Evolutionary conservation across 371 early-diverging fungal genomes (phyloP), one percentile per base, ranked within the genome.

Genomic region (Hamiltosporidium magnivora): DNA sequence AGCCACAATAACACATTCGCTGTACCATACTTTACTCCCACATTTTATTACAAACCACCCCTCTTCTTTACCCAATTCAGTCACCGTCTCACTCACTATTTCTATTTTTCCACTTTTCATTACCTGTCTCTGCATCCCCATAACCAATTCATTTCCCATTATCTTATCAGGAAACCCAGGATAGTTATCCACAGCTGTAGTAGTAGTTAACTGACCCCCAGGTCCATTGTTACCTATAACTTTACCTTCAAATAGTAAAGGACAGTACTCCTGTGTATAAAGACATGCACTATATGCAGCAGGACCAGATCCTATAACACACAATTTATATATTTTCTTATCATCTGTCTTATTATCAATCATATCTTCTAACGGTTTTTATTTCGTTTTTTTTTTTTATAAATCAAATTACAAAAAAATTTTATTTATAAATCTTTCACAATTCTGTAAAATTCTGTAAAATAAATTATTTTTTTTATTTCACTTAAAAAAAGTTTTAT

Each of bases 281-380:
- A 95, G 87, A 62, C 94, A 94, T 14, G 93, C 92, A 44, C 90
- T 90, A 83, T 92, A 92, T 6, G 90, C 93, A 60, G 93, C 94
- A 65, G 93, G 93, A 1, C 93, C 92, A 11, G 90, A 90, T 65
- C 93, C 81, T 60, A 83, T 69, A 62, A 83, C 77, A 6, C 80
- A 62, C 37, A 75, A 70, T 9, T 77, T 63, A 6, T 3, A 9
- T 49, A 43, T 43, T 49, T 9, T 8, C n/a, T 49, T 49, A 8
- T 9, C 52, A 9, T n/a, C 8, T 49, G n/a, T 49, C n/a, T 49
- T 49, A 9, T 49, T 8, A 49, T 9, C n/a, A 49, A 49, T 25
- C 25, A 25, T 25, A 25, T 25, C 25, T 25, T 25, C 25, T 25
- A 25, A 25, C 25, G 25, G 25, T 25, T 25, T 25, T 25, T 25